Evolutionary conservation across 1,284 basidiomycete genomes (phyloP), one percentile per base, ranked within the genome.

Genomic region (Exsudoporus floridanus): DNA sequence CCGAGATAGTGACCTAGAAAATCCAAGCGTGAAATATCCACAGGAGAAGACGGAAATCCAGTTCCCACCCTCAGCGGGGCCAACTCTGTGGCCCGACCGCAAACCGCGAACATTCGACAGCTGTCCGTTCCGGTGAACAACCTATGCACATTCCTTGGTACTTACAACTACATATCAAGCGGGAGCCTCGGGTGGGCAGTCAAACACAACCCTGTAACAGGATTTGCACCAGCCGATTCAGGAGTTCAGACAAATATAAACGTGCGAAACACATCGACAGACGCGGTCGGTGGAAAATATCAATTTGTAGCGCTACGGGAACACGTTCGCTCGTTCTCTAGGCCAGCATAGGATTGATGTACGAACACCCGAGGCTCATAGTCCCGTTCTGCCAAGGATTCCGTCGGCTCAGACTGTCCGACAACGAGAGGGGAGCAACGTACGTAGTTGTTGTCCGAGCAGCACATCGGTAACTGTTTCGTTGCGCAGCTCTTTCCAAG

Each of bases 401-500:
- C 27, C 6, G 13, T 61, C 35, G 45, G 18, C 13, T 12, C n/a
- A 40, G 27, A 41, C 34, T 1, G 7, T 10, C 13, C 8, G 13
- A 27, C 3, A n/a, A 30, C 12, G 18, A 35, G 38, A 38, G 12
- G n/a, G 19, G 14, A 25, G 23, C 28, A 19, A 48, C 51, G 16
- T 38, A 60, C 54, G 23, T 62, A 52, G 45, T 19, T 50, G n/a
- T 53, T 41, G 37, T 60, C 52, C n/a, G 47, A 38, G 40, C 59
- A 62, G 40, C 60, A 60, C 21, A 62, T 13, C 1, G 60, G 53
- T 2, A 41, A 4, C 31, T 60, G 57, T 23, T 37, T 54, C 10
- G 58, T 62, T 7, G 35, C 54, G 18, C 57, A 62, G 10, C 45
- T 52, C 40, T 33, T 52, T 47, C 59, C 58, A 5, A 25, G 39